Evolutionary conservation across 2,329 filamentous ascomycete genomes (phyloP).

Genomic region (Hyphodiscus sp.): DNA sequence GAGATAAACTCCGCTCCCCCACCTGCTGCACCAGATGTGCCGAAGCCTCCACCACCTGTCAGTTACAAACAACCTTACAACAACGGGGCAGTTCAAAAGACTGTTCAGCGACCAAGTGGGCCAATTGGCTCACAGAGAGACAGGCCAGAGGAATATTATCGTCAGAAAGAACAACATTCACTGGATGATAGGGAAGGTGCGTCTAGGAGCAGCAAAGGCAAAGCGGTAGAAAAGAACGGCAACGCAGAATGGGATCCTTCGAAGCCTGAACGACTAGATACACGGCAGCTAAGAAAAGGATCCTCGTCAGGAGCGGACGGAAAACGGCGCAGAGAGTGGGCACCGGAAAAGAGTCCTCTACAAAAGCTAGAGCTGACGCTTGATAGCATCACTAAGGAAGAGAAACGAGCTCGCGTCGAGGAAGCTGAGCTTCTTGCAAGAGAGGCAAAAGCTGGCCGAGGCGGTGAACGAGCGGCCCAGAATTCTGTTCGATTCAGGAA

Average conservation of each 20-base stretch:
- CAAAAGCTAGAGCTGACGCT: constrained; percentile 90
- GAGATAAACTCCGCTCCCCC: constrained; percentile 29
- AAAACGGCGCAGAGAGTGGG: constrained; percentile 51
- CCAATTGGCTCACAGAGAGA: constrained; percentile 16
- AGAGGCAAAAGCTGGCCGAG: constrained; percentile 38
- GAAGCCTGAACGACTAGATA: constrained; percentile 15
- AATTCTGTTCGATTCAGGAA: constrained; percentile 29
- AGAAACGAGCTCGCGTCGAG: constrained; percentile 78
- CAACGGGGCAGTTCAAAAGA: constrained; percentile 29
- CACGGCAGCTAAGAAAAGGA: constrained; percentile 29
- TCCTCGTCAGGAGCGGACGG: constrained; percentile 28
- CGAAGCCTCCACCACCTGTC: constrained; percentile 47
- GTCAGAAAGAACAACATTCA: not conserved
- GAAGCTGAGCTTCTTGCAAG: constrained; percentile 71
- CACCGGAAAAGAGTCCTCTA: constrained; percentile 79
- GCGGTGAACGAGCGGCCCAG: constrained; percentile 20
- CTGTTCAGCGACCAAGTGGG: constrained; percentile 28
- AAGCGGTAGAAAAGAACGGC: constrained; percentile 10
- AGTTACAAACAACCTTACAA: constrained; percentile 48
- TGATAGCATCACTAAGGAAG: constrained; percentile 90
- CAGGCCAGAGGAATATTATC: constrained; percentile 19
- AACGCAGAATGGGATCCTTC: constrained; percentile 12
- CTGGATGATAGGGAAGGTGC: constrained; percentile 6
- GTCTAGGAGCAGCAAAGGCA: constrained; percentile 17
- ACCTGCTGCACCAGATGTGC: constrained; percentile 54